Evolutionary conservation across 1,284 basidiomycete species (phyloP).

Genomic region (Cystobasidium sp.): DNA sequence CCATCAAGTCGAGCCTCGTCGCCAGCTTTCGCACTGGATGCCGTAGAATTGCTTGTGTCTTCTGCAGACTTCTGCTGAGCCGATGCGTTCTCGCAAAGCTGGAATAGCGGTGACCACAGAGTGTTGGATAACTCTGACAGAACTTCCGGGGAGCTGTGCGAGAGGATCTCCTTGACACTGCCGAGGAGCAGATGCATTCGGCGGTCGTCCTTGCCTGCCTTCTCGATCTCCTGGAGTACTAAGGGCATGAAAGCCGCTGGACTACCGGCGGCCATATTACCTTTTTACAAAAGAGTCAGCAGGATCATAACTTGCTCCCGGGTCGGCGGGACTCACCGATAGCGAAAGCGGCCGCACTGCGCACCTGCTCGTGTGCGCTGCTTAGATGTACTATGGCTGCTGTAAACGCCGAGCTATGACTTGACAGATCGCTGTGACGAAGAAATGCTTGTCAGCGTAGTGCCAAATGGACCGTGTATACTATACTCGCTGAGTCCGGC

Average conservation of each 20-base stretch:
- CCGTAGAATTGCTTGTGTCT: background rate
- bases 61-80: conserved; percentile 27
- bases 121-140: conserved; percentile 81
- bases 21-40: conserved; percentile 36
- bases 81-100: conserved; percentile 64
- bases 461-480: no score
- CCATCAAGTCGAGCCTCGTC: conserved; percentile 64
- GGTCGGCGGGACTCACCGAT: conserved; percentile 64
- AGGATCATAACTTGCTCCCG: conserved; percentile 46
- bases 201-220: conserved; percentile 67
- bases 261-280: conserved; percentile 93
- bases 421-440: conserved; percentile 73
- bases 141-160: conserved; percentile 80
- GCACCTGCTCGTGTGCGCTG: conserved; percentile 77
- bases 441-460: background rate
- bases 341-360: conserved; percentile 87
- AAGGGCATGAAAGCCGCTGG: conserved; percentile 80
- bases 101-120: conserved; percentile 88
- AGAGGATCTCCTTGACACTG: conserved; percentile 94
- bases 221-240: conserved; percentile 78
- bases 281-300: conserved; percentile 59
- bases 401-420: conserved; percentile 73
- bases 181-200: conserved; percentile 83
- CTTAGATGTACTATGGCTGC: conserved; percentile 74
- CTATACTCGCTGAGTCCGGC: conserved; percentile 73